Evolutionary conservation across 305 asterid genomes (phyloP).

Genomic region (Fraxinus sp.): DNA sequence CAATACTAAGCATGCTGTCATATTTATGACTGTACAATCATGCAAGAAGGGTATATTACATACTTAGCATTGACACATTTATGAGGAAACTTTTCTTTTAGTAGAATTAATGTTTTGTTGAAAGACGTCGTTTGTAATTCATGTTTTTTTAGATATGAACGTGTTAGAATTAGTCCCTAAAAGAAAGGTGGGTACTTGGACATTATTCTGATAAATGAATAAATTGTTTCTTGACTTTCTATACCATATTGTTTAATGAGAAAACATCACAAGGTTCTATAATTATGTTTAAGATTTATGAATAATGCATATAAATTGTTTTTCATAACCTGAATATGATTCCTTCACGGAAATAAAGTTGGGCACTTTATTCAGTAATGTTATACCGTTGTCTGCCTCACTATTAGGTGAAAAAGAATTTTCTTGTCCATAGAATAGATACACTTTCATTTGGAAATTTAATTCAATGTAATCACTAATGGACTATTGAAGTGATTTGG

Average conservation of each 20-base stretch:
- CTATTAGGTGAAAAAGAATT: neutral
- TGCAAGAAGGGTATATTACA: neutral
- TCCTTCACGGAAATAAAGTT: neutral
- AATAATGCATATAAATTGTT: neutral
- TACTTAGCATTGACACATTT: neutral
- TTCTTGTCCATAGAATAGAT: neutral
- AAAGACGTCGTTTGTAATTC: neutral
- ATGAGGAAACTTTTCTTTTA: neutral
- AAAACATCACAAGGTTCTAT: neutral
- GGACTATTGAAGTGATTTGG: neutral
- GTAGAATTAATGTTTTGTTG: neutral
- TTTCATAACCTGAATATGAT: neutral
- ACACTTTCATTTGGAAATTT: neutral
- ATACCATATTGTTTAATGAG: neutral
- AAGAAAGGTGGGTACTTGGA: neutral
- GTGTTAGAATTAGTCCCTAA: neutral
- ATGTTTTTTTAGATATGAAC: neutral
- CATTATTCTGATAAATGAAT: neutral
- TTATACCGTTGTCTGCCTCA: neutral
- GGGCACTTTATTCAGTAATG: neutral
- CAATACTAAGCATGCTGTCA: neutral
- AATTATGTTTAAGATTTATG: neutral
- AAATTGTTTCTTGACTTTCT: neutral
- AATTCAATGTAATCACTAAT: neutral
- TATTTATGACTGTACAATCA: neutral